Conservation (phyloP, 2,329 filamentous ascomycete genomes). For the Aspergillus thermomutatus region DNA sequence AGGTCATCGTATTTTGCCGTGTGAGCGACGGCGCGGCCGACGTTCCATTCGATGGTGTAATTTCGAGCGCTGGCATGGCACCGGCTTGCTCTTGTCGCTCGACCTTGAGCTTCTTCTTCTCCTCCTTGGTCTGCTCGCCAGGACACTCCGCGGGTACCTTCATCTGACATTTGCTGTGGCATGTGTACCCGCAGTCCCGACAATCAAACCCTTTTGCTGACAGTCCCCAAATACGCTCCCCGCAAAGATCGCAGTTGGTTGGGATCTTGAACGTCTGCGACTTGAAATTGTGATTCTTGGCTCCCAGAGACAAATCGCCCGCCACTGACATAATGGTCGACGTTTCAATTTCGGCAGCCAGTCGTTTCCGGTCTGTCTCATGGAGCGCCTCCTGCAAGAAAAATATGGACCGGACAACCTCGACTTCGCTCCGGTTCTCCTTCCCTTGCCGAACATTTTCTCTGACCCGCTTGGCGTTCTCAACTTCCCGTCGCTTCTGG, state of each 20-base stretch:
- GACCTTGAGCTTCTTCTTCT: conserved; percentile 87
- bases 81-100: conserved; percentile 79
- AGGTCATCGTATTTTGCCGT: conserved; percentile 85
- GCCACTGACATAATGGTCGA: conserved; percentile 87
- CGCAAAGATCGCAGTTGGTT: conserved; percentile 95
- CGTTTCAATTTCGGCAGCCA: conserved; percentile 90
- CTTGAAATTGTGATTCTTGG: conserved; percentile 96
- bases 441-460: conserved; percentile 75
- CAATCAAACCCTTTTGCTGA: conserved; percentile 97
- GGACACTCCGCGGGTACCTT: conserved; percentile 96
- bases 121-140: conserved; percentile 88
- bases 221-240: conserved; percentile 93
- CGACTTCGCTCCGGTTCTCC: conserved; percentile 84
- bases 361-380: conserved; percentile 73
- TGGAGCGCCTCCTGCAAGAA: conserved; percentile 80
- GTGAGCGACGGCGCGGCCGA: conserved; percentile 66
- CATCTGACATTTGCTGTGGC: conserved; percentile 98
- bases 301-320: conserved; percentile 87
- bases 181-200: conserved; percentile 94
- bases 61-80: conserved; percentile 42
- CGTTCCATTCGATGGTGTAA: conserved; percentile 30
- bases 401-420: conserved; percentile 80
- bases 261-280: conserved; percentile 99
- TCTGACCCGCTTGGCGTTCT: conserved; percentile 69
- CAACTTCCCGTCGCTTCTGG: conserved; percentile 80